Base-by-base conservation (phyloP, 2,329 filamentous ascomycete genomes). In the Trichoderma atrobrunneum region DNA sequence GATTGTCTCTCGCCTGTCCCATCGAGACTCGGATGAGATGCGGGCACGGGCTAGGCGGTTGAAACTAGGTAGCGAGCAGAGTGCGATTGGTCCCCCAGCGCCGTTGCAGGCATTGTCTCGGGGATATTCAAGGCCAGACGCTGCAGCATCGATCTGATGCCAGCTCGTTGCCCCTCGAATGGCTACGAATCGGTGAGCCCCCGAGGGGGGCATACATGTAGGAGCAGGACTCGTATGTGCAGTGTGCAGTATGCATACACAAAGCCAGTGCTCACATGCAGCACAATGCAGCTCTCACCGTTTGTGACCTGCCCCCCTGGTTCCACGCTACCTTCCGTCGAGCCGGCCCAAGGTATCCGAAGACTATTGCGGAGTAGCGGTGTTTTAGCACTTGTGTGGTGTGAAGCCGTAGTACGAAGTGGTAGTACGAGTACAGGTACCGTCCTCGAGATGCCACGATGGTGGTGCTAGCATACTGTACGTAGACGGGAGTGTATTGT, bases 281-380 rank as follows among this genome's bases (percentile, higher is more conserved):
- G 39, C 62, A 66, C 63, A 34, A 66, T 66, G 63, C 48, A 70
- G 36, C 66, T 32, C 57, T 62, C 66, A 70, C 57, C 66, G 36
- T 61, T 67, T 54, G 26, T 70, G 57, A 62, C 39, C 34, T 36
- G 43, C 43, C 28, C 66, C 66, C 66, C 32, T 34, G 66, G 51
- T 54, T 59, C 43, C 43, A 60, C 70, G 70, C 70, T 72, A 72
- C 39, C 26, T 72, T 64, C 70, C 64, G 32, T 63, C 70, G 34
- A 71, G 69, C 70, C 70, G 70, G 70, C 21, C 56, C 30, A 61
- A 57, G 62, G 63, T 43, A 54, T 28, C 59, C 51, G 32, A 43
- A 18, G 16, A 60, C 54, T 43, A 68, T 30, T 59, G 65, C 32
- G 54, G 51, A 68, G 59, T 56, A 57, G 68, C 39, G 32, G 32